phyloP scores from a whole-genome alignment of 2,329 filamentous ascomycete species.

The Hysterium pulicare region DNA sequence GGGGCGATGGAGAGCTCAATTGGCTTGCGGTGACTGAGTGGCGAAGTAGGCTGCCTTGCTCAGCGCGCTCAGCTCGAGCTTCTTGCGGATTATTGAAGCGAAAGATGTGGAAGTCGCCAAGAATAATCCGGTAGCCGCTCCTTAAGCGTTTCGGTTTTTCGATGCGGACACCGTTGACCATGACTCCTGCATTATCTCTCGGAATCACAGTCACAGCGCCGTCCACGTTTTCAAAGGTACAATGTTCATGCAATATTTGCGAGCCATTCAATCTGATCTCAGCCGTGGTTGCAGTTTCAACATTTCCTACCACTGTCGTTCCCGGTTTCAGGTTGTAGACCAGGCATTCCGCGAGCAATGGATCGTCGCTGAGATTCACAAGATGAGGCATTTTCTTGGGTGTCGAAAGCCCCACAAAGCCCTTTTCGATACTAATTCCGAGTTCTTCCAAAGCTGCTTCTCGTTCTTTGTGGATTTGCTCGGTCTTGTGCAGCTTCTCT shows the following conservation, averaged over 20 bases:
- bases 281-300: slow-evolving; percentile 76
- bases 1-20: slow-evolving; percentile 60
- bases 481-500: slow-evolving; percentile 89
- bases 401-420: slow-evolving; percentile 89
- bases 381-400: slow-evolving; percentile 99
- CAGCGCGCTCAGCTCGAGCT: slow-evolving; percentile 84
- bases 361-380: slow-evolving; percentile 82
- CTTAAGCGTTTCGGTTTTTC: slow-evolving; percentile 80
- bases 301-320: slow-evolving; percentile 89
- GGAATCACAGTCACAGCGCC: slow-evolving; percentile 90
- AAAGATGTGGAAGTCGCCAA: slow-evolving; percentile 98
- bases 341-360: slow-evolving; percentile 88
- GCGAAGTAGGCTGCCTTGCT: slow-evolving; percentile 74
- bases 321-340: slow-evolving; percentile 98
- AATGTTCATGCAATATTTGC: slow-evolving; percentile 89
- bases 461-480: slow-evolving; percentile 95
- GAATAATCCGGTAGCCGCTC: slow-evolving; percentile 90
- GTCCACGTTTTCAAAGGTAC: slow-evolving; percentile 88
- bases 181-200: slow-evolving; percentile 87
- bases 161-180: slow-evolving; percentile 94
- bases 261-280: slow-evolving; percentile 94
- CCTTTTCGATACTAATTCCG: slow-evolving; percentile 98
- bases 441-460: slow-evolving; percentile 93
- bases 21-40: slow-evolving; percentile 70
- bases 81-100: slow-evolving; percentile 97